Conservation (phyloP, 176 grass and related monocot species). For the Phoenix roebelenii region DNA sequence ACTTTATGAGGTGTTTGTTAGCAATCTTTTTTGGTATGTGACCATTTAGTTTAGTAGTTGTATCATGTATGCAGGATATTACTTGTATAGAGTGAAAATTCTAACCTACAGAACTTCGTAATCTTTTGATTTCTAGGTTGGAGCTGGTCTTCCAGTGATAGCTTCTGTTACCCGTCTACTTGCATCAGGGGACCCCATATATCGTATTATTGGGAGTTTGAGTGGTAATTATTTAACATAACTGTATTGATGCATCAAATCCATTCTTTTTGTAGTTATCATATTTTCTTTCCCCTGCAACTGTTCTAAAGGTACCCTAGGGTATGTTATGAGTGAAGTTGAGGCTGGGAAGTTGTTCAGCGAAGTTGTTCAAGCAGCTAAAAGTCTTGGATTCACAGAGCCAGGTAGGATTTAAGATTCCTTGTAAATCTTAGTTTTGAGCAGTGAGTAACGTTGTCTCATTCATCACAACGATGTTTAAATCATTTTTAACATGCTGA, state of each 20-base stretch:
- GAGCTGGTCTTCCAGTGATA: conserved; percentile 91
- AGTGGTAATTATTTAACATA: conserved; percentile 46
- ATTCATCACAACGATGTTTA: background rate
- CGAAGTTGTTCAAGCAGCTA: conserved; percentile 76
- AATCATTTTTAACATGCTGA: too few relatives aligned
- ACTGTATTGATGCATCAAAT: conserved; percentile 6
- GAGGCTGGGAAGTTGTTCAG: conserved; percentile 73
- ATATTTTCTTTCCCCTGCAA: conserved; percentile 1
- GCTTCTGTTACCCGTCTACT: conserved; percentile 63
- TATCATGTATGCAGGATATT: too few relatives aligned
- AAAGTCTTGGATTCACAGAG: conserved; percentile 86
- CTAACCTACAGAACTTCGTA: background rate
- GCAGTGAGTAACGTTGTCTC: background rate
- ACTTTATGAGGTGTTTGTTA: too few relatives aligned
- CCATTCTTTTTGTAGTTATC: background rate
- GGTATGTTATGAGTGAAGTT: conserved; percentile 93
- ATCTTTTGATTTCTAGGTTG: conserved; percentile 53
- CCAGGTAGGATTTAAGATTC: conserved; percentile 39
- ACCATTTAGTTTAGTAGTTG: too few relatives aligned
- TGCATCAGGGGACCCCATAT: conserved; percentile 75
- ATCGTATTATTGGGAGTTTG: conserved; percentile 68
- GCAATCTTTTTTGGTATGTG: too few relatives aligned
- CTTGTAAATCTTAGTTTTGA: background rate
- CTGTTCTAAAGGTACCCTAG: conserved; percentile 61
- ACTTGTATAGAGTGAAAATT: too few relatives aligned